Percentiles rank a stretch among this genome's conserved stretches.
Evolutionary conservation across 768 basidiomycete species (phyloP).

Genomic region (Tulasnella calospora): DNA sequence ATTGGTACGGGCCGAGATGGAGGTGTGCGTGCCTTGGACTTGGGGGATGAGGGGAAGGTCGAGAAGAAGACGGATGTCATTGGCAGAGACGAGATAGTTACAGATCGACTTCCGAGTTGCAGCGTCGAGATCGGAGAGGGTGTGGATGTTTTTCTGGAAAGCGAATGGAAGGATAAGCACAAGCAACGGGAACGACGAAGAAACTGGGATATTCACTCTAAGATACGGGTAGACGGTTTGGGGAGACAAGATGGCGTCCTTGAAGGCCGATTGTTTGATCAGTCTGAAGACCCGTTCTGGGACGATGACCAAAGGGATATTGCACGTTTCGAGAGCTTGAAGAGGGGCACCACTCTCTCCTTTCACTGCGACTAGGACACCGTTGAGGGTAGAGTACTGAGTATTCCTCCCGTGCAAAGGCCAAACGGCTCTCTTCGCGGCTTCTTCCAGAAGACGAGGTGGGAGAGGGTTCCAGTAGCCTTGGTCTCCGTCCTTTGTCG

Average conservation of each 20-base stretch:
- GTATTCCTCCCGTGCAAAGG: not conserved
- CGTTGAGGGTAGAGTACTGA: not conserved
- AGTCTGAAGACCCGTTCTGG: not conserved
- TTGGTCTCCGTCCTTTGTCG: slow-evolving; percentile 30
- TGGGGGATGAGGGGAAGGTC: slow-evolving; percentile 6
- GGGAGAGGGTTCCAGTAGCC: slow-evolving; percentile 43
- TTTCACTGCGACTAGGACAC: not conserved
- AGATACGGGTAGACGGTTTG: not conserved
- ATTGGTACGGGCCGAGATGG: not conserved
- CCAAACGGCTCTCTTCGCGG: slow-evolving; percentile 27
- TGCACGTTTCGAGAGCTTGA: not conserved
- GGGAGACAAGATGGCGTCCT: not conserved
- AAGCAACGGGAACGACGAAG: too few relatives aligned
- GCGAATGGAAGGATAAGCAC: not conserved
- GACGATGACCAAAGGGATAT: not conserved
- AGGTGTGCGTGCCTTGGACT: not conserved
- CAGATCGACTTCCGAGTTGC: not conserved
- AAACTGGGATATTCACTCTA: not conserved
- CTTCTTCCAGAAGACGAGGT: slow-evolving; percentile 35
- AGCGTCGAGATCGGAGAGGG: not conserved
- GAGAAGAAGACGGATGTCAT: slow-evolving; percentile 8
- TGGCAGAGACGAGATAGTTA: slow-evolving; percentile 3
- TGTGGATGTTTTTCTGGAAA: not conserved
- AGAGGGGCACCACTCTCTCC: not conserved
- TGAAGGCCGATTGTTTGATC: not conserved